phyloP scores from a whole-genome alignment of 768 basidiomycete genomes.

The Lentinula guzmanii region DNA sequence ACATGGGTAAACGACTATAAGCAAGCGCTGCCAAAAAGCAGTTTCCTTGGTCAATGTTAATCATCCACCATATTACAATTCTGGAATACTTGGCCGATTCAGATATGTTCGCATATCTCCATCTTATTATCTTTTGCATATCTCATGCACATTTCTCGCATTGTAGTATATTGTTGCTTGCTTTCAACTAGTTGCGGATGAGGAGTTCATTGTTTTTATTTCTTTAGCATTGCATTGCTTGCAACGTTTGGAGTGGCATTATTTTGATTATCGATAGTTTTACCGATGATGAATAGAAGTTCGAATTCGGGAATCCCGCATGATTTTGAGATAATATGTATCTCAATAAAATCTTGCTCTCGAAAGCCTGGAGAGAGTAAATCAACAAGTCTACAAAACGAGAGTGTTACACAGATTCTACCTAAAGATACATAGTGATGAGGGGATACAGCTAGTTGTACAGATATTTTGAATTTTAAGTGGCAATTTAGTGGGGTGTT shows the following conservation, averaged over 20 bases:
- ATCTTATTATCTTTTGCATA: too few relatives aligned
- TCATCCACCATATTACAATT: too few relatives aligned
- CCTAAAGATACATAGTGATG: background rate
- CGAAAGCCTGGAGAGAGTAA: too few relatives aligned
- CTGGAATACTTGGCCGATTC: background rate
- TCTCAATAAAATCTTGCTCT: too few relatives aligned
- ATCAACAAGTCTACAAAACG: background rate
- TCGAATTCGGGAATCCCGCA: background rate
- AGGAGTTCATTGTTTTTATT: background rate
- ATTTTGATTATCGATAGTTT: background rate
- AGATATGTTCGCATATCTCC: background rate
- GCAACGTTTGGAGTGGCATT: background rate
- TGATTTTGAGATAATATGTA: too few relatives aligned
- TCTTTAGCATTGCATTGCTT: too few relatives aligned
- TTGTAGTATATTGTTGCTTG: background rate
- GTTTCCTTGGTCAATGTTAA: conserved; percentile 16
- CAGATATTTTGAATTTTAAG: background rate
- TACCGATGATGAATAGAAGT: background rate
- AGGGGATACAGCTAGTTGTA: background rate
- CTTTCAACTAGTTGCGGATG: background rate
- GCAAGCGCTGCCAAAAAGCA: conserved; percentile 35
- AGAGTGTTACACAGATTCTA: background rate
- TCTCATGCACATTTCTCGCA: background rate
- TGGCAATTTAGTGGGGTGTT: too few relatives aligned
- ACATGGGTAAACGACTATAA: conserved; percentile 28